Evolutionary conservation across 2,329 filamentous ascomycete species (phyloP), one percentile per base, ranked within the genome.

Genomic region (Pyrenochaeta sp.): DNA sequence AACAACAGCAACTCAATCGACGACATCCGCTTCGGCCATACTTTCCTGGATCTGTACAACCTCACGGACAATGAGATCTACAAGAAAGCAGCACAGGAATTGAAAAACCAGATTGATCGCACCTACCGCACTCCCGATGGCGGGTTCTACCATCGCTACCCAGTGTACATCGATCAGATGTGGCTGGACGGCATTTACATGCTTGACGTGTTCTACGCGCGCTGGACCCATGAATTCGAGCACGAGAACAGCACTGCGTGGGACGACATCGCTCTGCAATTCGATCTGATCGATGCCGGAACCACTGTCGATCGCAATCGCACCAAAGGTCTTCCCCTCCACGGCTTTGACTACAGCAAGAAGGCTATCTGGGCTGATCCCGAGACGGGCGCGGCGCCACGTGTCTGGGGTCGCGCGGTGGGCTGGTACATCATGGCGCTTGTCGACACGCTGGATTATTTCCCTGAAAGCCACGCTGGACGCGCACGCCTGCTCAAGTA

Each of bases 401-500:
- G 75, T 2, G 75, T 81, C 15, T 83, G 81, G 81, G 72, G 70
- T 19, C 67, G 81, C 4, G 70, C 76, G 1, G 61, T 80, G 0
- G 80, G 78, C 0, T 82, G 80, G 80, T 82, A 81, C 49, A 65
- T 77, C 9, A 74, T 78, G 61, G 75, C 76, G 0, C 58, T 82
- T 6, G 65, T 81, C 4, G 77, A 83, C 28, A 71, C 73, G 0
- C 65, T 81, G 23, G 74, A 79, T 15, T 47, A 46, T 31, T 47
- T 51, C 26, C 47, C 47, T 3, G 42, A 42, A 14, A 42, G 32
- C 26, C 47, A 51, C 26, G 34, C 31, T n/a, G 47, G 38, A 7
- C 47, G 47, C 31, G 42, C 38, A 18, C 30, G 43, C 9, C 67
- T 78, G 27, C 67, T 71, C n/a, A 34, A 20, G 20, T 47, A 51